Conservation (phyloP, 306 rosid genomes). For the Arachis hypogaea region DNA sequence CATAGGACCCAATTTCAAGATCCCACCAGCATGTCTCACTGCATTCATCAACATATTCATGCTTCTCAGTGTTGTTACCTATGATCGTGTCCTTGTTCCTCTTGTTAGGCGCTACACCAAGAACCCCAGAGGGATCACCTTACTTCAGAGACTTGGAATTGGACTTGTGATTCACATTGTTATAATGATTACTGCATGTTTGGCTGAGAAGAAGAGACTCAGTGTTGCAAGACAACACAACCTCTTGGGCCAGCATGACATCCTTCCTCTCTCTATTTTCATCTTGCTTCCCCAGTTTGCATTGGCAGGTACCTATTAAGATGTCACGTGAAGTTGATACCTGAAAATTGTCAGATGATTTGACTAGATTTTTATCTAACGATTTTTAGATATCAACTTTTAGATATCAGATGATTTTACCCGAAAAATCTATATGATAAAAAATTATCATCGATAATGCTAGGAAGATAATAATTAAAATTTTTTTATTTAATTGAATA, state of each 20-base stretch:
- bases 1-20: conserved; percentile 62
- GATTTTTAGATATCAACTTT: too few species aligned
- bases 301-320: conserved; percentile 44
- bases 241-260: conserved; percentile 35
- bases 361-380: too few species aligned
- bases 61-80: conserved; percentile 62
- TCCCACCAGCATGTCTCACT: conserved; percentile 67
- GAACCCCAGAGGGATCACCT: conserved; percentile 80
- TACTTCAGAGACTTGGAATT: conserved; percentile 71
- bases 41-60: conserved; percentile 67
- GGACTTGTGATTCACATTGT: conserved; percentile 64
- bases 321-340: too few species aligned
- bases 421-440: too few species aligned
- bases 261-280: conserved; percentile 68
- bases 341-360: too few species aligned
- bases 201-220: conserved; percentile 64
- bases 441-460: too few species aligned
- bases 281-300: conserved; percentile 80
- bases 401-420: too few species aligned
- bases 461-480: too few species aligned
- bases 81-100: conserved; percentile 63
- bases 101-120: conserved; percentile 47
- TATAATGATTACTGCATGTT: conserved; percentile 57
- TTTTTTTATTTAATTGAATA: too few species aligned
- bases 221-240: conserved; percentile 46